These are phyloP conservation scores for Neurospora tetraspora DNA, from an alignment of 495 filamentous ascomycete species.

Conservation along the genomic window DNA sequence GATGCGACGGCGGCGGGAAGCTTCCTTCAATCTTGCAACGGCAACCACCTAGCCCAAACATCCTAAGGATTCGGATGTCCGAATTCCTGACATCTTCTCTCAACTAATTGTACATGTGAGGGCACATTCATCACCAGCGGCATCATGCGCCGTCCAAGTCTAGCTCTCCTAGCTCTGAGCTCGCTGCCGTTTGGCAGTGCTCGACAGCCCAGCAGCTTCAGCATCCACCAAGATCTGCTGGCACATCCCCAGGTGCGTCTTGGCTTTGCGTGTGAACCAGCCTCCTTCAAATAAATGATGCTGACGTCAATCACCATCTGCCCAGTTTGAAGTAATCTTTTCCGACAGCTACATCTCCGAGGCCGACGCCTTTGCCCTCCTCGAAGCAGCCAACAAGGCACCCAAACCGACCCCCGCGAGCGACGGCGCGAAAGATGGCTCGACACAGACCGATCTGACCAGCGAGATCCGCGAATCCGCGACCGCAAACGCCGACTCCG, in stretches of 20 bases:
- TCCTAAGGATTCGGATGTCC: not conserved
- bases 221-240: conserved; percentile 80
- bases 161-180: conserved; percentile 26
- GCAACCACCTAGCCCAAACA: not conserved
- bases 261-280: not conserved
- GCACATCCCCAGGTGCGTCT: conserved; percentile 76
- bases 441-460: conserved; percentile 27
- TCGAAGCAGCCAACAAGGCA: conserved; percentile 24
- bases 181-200: conserved; percentile 30
- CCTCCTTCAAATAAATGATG: not conserved
- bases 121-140: conserved; percentile 22
- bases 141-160: conserved; percentile 40
- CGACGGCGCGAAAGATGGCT: conserved; percentile 17
- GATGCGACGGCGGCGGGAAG: not conserved
- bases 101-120: conserved; percentile 17
- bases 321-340: conserved; percentile 73
- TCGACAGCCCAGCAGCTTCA: conserved; percentile 37
- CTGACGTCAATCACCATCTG: not conserved
- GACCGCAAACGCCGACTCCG: conserved; percentile 14
- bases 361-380: conserved; percentile 50
- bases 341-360: conserved; percentile 66
- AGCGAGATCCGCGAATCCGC: conserved; percentile 22
- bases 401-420: not conserved
- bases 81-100: not conserved
- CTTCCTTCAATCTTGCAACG: conserved; percentile 4